phyloP scores from a whole-genome alignment of 2,329 filamentous ascomycete genomes.

The Pseudogymnoascus sp. region DNA sequence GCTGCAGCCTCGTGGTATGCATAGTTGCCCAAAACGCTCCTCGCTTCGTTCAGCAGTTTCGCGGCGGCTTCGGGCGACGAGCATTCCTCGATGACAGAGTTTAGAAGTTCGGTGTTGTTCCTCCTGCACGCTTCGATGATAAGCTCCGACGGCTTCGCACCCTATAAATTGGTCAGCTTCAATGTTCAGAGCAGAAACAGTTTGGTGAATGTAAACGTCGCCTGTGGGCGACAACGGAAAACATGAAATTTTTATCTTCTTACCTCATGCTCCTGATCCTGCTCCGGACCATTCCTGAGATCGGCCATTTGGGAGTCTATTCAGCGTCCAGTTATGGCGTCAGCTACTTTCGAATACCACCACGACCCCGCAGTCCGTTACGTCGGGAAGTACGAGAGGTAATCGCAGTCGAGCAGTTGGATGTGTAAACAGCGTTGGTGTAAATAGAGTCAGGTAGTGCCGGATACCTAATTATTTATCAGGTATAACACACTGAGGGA shows the following conservation, averaged over 20 bases:
- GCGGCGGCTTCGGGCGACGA: conserved; percentile 54
- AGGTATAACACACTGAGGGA: not conserved
- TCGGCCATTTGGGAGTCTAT: conserved; percentile 23
- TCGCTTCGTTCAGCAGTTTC: conserved; percentile 74
- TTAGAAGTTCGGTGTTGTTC: conserved; percentile 81
- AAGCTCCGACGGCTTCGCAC: conserved; percentile 75
- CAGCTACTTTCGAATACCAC: conserved; percentile 5
- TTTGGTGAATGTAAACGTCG: not conserved
- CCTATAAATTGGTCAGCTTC: conserved; percentile 41
- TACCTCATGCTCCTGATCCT: conserved; percentile 25
- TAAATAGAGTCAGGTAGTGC: not conserved
- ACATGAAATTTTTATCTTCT: not conserved
- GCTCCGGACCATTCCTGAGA: conserved; percentile 19
- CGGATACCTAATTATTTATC: not conserved
- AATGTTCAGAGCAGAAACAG: not conserved
- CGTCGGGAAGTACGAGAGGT: not conserved
- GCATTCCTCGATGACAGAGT: conserved; percentile 59
- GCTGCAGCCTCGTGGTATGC: conserved; percentile 83
- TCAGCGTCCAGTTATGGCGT: conserved; percentile 7
- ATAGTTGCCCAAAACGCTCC: conserved; percentile 78
- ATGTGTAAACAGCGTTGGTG: not conserved
- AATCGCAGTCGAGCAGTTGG: not conserved
- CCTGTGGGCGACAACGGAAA: not conserved
- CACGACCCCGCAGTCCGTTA: conserved; percentile 7
- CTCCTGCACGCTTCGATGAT: conserved; percentile 88